Evolutionary conservation across 2,329 filamentous ascomycete species (phyloP).

Genomic region (Lachnellula occidentalis): DNA sequence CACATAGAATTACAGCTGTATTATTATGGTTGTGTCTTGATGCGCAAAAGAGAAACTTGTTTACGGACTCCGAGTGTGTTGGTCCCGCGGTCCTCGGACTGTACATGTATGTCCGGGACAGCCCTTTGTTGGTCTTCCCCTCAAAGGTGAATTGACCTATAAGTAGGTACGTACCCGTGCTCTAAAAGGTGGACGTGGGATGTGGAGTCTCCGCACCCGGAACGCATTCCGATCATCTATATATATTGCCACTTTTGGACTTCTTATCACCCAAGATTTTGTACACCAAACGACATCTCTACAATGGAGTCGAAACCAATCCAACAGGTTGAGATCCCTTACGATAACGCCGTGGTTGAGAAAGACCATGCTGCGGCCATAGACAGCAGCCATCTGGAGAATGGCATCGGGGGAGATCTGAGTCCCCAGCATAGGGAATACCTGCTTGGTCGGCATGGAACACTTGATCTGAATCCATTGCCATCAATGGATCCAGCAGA

Average conservation of each 20-base stretch:
- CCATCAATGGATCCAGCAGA: constrained; percentile 45
- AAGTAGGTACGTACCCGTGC: too few relatives aligned
- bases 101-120: too few relatives aligned
- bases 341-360: not conserved
- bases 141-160: too few relatives aligned
- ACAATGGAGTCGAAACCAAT: not conserved
- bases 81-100: too few relatives aligned
- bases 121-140: too few relatives aligned
- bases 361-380: not conserved
- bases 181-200: too few relatives aligned
- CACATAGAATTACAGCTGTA: too few relatives aligned
- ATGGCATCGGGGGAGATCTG: not conserved
- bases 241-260: not conserved
- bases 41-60: too few relatives aligned
- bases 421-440: constrained; percentile 39
- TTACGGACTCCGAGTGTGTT: too few relatives aligned
- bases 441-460: constrained; percentile 46
- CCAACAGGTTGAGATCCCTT: not conserved
- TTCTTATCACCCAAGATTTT: not conserved
- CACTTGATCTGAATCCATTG: constrained; percentile 45
- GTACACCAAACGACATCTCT: not conserved
- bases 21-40: too few relatives aligned
- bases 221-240: too few relatives aligned
- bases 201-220: too few relatives aligned
- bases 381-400: not conserved